Conservation (phyloP, 345 rosid species). For the Kernera saxatilis region DNA sequence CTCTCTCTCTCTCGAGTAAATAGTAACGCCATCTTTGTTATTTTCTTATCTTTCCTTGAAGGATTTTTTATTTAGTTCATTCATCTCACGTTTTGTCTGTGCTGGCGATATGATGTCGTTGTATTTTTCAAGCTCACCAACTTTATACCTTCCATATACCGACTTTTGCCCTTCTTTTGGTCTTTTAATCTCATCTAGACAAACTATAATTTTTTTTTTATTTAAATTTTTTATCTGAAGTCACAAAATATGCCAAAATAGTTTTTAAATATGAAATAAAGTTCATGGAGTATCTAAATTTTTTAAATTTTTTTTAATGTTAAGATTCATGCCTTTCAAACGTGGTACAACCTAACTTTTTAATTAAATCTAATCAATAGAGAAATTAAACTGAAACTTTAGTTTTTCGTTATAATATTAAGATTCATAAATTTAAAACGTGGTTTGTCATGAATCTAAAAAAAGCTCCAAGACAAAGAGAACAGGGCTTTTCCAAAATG, state of each 20-base stretch:
- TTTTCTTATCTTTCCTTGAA: not conserved
- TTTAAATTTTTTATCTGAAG: too few species aligned
- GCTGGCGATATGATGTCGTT: not conserved
- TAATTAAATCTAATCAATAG: not conserved
- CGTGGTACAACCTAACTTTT: not conserved
- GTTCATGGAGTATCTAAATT: not conserved
- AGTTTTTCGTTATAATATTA: too few species aligned
- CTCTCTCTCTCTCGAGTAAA: not conserved
- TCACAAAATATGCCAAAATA: not conserved
- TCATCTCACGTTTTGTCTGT: constrained; percentile 17
- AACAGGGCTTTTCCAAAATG: too few species aligned
- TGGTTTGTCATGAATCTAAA: too few species aligned
- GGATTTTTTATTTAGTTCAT: not conserved
- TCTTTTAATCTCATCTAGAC: not conserved
- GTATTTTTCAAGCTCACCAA: not conserved
- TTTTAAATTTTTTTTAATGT: too few species aligned
- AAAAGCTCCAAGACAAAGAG: too few species aligned
- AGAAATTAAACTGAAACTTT: not conserved
- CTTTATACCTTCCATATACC: not conserved
- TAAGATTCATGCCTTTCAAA: too few species aligned
- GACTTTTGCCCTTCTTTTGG: not conserved
- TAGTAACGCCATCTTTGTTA: not conserved
- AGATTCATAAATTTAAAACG: too few species aligned
- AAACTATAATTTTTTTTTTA: too few species aligned
- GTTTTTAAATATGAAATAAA: not conserved